Conservation (phyloP, 1,284 basidiomycete species). For the Neolentinus lepideus region DNA sequence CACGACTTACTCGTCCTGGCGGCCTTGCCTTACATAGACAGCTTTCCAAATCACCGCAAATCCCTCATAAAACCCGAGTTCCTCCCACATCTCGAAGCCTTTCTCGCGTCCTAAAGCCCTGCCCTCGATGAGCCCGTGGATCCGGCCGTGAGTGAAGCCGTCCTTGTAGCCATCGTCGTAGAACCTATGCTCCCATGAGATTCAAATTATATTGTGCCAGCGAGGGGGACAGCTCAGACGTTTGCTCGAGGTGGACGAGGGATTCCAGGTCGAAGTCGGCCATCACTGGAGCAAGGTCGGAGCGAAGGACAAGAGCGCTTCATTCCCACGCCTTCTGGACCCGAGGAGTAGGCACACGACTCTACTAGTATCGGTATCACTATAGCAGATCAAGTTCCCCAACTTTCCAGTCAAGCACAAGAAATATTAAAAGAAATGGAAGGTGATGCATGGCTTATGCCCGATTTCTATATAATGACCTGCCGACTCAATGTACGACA, state of each 20-base stretch:
- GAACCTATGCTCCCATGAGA: slow-evolving; percentile 43
- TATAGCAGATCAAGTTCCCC: too few species aligned
- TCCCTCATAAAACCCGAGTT: slow-evolving; percentile 89
- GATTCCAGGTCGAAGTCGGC: slow-evolving; percentile 51
- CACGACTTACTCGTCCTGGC: slow-evolving; percentile 40
- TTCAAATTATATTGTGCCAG: slow-evolving; percentile 2
- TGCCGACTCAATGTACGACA: too few species aligned
- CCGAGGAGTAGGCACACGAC: too few species aligned
- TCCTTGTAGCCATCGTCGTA: slow-evolving; percentile 73
- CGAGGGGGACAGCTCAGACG: slow-evolving; percentile 29
- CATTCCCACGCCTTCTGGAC: too few species aligned
- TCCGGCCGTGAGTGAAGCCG: slow-evolving; percentile 78
- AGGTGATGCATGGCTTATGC: too few species aligned
- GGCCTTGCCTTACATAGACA: slow-evolving; percentile 32
- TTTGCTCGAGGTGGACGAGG: slow-evolving; percentile 66
- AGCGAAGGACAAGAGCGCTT: too few species aligned
- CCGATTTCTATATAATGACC: too few species aligned
- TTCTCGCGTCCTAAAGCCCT: slow-evolving; percentile 87
- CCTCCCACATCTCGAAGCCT: slow-evolving; percentile 95
- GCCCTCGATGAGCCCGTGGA: slow-evolving; percentile 91
- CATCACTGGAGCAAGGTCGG: not conserved
- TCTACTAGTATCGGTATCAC: too few species aligned
- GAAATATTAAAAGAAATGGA: too few species aligned
- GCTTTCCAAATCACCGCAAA: slow-evolving; percentile 69
- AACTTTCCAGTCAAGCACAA: too few species aligned